These are phyloP conservation scores for Podospora australis DNA, from an alignment of 495 filamentous ascomycete species.

Conservation along the genomic window DNA sequence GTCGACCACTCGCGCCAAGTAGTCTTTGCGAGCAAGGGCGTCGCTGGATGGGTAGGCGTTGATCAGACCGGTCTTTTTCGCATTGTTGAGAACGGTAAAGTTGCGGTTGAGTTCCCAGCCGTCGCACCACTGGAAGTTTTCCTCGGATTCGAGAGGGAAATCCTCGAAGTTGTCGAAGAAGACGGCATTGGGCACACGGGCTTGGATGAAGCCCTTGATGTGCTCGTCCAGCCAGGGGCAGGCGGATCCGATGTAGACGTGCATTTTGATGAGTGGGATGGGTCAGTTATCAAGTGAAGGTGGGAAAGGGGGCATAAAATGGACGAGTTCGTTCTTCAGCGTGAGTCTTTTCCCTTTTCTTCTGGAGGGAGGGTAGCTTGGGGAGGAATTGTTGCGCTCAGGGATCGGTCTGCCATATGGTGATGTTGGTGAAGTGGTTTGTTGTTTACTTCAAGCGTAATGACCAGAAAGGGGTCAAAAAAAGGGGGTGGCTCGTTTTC, in stretches of 20 bases:
- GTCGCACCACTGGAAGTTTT: constrained; percentile 16
- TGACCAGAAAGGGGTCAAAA: background rate
- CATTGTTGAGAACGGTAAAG: constrained; percentile 16
- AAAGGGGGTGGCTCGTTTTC: no score
- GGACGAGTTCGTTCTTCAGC: background rate
- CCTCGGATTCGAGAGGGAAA: constrained; percentile 8
- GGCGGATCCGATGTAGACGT: constrained; percentile 13
- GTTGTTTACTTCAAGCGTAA: no score
- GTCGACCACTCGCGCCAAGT: constrained; percentile 17
- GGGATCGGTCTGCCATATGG: background rate
- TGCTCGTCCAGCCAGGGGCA: constrained; percentile 18
- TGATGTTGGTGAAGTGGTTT: background rate
- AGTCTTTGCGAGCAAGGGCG: constrained; percentile 21
- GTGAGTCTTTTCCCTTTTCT: constrained; percentile 6
- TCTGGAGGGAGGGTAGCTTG: constrained; percentile 4
- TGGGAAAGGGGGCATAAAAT: background rate
- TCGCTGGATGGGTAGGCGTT: constrained; percentile 24
- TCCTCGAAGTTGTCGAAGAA: constrained; percentile 13
- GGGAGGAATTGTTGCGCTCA: background rate
- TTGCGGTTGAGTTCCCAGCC: constrained; percentile 17
- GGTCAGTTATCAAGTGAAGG: background rate
- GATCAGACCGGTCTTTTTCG: constrained; percentile 13
- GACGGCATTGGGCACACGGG: constrained; percentile 14
- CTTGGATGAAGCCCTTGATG: constrained; percentile 14
- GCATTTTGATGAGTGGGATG: constrained; percentile 6